These are phyloP conservation scores for Globisporangium canariense DNA, from an alignment of 352 stramenopile genomes.

Conservation along the genomic window DNA sequence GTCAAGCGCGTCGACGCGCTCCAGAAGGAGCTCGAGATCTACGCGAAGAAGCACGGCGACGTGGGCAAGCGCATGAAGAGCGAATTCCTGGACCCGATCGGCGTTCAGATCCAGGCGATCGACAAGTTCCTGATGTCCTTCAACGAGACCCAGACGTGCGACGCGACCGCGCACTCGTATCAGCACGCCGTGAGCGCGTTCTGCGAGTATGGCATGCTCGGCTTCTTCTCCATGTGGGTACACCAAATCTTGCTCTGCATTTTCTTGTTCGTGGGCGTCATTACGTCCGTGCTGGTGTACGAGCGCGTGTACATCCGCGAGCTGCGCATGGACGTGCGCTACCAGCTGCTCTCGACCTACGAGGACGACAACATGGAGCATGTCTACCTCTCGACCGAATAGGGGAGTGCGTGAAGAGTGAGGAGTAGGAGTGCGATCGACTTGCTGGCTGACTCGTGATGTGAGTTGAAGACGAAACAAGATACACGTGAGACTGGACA, in stretches of 20 bases:
- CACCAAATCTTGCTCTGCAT: slow-evolving; percentile 79
- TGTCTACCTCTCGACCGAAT: slow-evolving; percentile 73
- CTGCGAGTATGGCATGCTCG: slow-evolving; percentile 80
- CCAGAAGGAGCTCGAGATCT: slow-evolving; percentile 48
- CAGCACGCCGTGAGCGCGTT: slow-evolving; percentile 49
- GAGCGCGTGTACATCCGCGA: slow-evolving; percentile 71
- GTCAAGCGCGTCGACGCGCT: slow-evolving; percentile 26
- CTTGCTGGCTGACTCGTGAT: background rate
- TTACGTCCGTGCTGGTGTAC: slow-evolving; percentile 74
- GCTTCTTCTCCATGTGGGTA: slow-evolving; percentile 84
- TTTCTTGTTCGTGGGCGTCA: slow-evolving; percentile 69
- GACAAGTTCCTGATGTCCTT: slow-evolving; percentile 30
- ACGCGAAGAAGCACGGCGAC: slow-evolving; percentile 45
- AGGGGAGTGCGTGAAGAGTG: background rate
- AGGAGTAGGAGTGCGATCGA: background rate
- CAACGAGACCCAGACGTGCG: slow-evolving; percentile 45
- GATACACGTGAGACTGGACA: background rate
- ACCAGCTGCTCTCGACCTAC: slow-evolving; percentile 76
- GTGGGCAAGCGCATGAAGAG: slow-evolving; percentile 59
- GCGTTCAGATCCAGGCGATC: slow-evolving; percentile 38
- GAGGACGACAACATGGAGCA: slow-evolving; percentile 82
- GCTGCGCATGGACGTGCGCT: slow-evolving; percentile 48
- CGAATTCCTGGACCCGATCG: slow-evolving; percentile 73
- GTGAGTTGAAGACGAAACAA: background rate
- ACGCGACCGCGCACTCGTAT: slow-evolving; percentile 38